Conservation (phyloP, 1,284 basidiomycete genomes). For the Trametes hirsuta region DNA sequence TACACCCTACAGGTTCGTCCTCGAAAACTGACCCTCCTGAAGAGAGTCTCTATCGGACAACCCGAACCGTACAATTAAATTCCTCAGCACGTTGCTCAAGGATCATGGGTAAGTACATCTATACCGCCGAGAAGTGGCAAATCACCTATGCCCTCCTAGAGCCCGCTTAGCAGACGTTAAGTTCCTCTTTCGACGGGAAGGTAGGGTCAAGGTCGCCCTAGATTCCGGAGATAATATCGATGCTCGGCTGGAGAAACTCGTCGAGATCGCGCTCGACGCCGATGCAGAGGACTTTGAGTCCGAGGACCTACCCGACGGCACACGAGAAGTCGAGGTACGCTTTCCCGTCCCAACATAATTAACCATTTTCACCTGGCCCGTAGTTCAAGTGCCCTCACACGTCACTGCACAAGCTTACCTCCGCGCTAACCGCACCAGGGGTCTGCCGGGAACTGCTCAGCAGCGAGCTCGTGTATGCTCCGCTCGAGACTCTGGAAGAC, state of each 20-base stretch:
- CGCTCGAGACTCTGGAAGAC: constrained; percentile 45
- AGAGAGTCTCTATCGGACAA: constrained; percentile 85
- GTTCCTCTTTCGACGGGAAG: constrained; percentile 78
- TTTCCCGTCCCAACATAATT: not conserved
- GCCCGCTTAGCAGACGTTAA: constrained; percentile 61
- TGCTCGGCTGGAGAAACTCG: constrained; percentile 48
- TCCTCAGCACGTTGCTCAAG: constrained; percentile 63
- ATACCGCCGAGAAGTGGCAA: not conserved
- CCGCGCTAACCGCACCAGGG: constrained; percentile 47
- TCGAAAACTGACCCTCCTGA: constrained; percentile 14
- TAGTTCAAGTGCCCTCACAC: constrained; percentile 13
- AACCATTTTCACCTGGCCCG: not conserved
- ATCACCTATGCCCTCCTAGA: not conserved
- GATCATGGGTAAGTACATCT: constrained; percentile 54
- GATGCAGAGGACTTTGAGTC: constrained; percentile 63
- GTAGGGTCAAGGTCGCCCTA: constrained; percentile 61
- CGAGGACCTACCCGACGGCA: constrained; percentile 36
- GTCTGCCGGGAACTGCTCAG: constrained; percentile 46
- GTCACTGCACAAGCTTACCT: constrained; percentile 51
- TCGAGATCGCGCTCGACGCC: constrained; percentile 51
- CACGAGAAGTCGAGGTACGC: constrained; percentile 48
- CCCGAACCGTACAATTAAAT: constrained; percentile 67
- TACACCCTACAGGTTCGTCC: not conserved
- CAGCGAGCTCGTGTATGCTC: constrained; percentile 62
- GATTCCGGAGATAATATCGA: constrained; percentile 50